These are phyloP conservation scores for Trichoderma parareesei DNA, from an alignment of 495 filamentous ascomycete species.

Conservation along the genomic window DNA sequence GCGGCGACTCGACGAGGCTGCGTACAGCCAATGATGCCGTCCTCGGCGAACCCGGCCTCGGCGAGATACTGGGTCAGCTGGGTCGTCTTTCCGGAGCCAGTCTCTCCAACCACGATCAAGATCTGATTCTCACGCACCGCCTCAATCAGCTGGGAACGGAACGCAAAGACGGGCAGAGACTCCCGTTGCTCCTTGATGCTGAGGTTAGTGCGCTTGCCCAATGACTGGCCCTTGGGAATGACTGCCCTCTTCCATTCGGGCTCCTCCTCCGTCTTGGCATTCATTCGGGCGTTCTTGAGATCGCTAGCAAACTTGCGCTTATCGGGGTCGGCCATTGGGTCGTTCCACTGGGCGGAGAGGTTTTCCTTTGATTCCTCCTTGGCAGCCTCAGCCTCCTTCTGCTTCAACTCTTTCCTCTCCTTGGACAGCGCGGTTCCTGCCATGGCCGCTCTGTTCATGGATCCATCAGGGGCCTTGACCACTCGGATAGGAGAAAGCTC, in stretches of 20 bases:
- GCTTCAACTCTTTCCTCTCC: conserved; percentile 79
- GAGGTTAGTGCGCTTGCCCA: conserved; percentile 84
- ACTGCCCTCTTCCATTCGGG: conserved; percentile 91
- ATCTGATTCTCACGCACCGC: conserved; percentile 84
- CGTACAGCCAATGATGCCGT: conserved; percentile 93
- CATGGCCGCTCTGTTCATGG: conserved; percentile 91
- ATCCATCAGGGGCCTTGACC: conserved; percentile 94
- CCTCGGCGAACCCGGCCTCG: conserved; percentile 81
- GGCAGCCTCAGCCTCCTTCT: conserved; percentile 81
- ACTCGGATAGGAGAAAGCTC: conserved; percentile 93
- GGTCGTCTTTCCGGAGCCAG: conserved; percentile 95
- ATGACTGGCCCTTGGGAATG: conserved; percentile 69
- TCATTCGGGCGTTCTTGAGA: conserved; percentile 50
- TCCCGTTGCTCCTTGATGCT: conserved; percentile 93
- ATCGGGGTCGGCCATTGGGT: conserved; percentile 85
- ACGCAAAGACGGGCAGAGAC: conserved; percentile 82
- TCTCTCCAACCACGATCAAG: conserved; percentile 94
- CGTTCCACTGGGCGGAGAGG: conserved; percentile 86
- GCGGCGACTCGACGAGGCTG: conserved; percentile 95
- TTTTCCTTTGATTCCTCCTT: conserved; percentile 55
- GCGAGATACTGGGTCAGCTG: conserved; percentile 93
- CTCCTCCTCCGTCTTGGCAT: conserved; percentile 49
- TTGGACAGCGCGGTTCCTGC: conserved; percentile 82
- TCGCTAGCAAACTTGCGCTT: conserved; percentile 82
- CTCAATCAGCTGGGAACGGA: conserved; percentile 79